phyloP scores from a whole-genome alignment of 805 yeast species.

The Barnettozyma populi region DNA sequence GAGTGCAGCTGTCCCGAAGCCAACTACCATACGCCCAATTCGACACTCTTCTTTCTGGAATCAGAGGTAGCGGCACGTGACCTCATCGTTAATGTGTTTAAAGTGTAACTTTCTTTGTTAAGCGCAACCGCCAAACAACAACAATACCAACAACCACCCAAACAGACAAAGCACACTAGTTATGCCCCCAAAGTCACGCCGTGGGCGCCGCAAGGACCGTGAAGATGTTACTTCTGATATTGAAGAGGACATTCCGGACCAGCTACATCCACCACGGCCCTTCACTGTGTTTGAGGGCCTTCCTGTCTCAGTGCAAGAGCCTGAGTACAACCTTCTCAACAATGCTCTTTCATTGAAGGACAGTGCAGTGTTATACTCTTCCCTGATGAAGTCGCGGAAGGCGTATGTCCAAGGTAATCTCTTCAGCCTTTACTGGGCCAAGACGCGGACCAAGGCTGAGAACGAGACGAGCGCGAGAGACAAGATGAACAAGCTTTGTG shows the following conservation, averaged over 20 bases:
- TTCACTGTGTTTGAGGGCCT: constrained; percentile 59
- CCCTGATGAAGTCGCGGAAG: constrained; percentile 69
- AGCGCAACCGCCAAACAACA: no score
- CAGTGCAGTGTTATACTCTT: constrained; percentile 63
- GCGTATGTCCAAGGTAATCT: constrained; percentile 60
- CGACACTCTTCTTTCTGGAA: no score
- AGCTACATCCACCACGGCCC: constrained; percentile 38
- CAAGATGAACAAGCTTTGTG: constrained; percentile 83
- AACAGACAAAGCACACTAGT: not conserved
- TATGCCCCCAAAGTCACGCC: constrained; percentile 22
- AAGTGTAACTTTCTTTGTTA: no score
- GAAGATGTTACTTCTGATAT: constrained; percentile 20
- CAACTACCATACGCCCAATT: no score
- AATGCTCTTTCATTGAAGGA: constrained; percentile 68
- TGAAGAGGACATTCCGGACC: constrained; percentile 21
- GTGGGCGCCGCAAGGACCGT: constrained; percentile 12
- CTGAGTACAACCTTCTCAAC: constrained; percentile 58
- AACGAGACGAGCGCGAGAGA: constrained; percentile 62
- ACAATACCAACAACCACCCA: no score
- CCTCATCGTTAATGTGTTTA: no score
- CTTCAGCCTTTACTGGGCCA: constrained; percentile 78
- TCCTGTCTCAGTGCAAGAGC: constrained; percentile 61
- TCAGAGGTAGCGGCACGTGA: no score
- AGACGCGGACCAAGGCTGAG: constrained; percentile 41
- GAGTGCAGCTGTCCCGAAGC: no score